A percentile compares a stretch with the other conserved stretches of the same genome.
phyloP scores from a whole-genome alignment of 225 moss, liverwort and hornwort species.

The Bryum argenteum region DNA sequence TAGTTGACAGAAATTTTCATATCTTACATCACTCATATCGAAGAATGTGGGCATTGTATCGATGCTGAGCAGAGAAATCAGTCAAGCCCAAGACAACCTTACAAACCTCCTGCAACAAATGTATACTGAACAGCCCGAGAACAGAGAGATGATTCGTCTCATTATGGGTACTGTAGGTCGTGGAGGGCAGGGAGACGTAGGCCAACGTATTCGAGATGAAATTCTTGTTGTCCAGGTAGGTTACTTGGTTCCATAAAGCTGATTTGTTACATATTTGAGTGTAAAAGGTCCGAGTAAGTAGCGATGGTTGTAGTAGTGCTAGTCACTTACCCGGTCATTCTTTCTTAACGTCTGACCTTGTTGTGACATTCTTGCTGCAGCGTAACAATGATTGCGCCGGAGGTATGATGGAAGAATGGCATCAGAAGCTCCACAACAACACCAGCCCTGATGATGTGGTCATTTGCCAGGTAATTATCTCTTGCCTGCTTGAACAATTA shows the following conservation, averaged over 20 bases:
- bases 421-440: slow-evolving; percentile 93
- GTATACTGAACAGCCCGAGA: slow-evolving; percentile 76
- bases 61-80: slow-evolving; percentile 59
- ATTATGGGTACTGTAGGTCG: slow-evolving; percentile 88
- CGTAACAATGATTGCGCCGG: slow-evolving; percentile 84
- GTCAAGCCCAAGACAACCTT: slow-evolving; percentile 87
- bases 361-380: slow-evolving; percentile 36
- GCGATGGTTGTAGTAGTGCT: neutral
- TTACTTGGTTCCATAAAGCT: neutral
- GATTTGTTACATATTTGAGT: neutral
- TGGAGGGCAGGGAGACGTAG: slow-evolving; percentile 92
- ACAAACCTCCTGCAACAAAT: slow-evolving; percentile 65
- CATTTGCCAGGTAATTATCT: slow-evolving; percentile 73
- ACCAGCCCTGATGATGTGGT: slow-evolving; percentile 95
- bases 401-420: slow-evolving; percentile 99
- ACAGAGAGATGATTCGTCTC: slow-evolving; percentile 74
- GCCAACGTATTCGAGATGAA: slow-evolving; percentile 93
- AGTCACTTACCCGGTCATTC: neutral
- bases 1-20: neutral
- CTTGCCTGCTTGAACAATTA: neutral
- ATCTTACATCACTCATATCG: neutral
- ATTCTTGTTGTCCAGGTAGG: slow-evolving; percentile 78
- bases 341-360: neutral
- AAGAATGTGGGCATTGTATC: slow-evolving; percentile 7
- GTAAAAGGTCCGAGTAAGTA: neutral